These are phyloP conservation scores for Alternaria arborescens DNA, from an alignment of 2,329 filamentous ascomycete genomes.

Conservation along the genomic window DNA sequence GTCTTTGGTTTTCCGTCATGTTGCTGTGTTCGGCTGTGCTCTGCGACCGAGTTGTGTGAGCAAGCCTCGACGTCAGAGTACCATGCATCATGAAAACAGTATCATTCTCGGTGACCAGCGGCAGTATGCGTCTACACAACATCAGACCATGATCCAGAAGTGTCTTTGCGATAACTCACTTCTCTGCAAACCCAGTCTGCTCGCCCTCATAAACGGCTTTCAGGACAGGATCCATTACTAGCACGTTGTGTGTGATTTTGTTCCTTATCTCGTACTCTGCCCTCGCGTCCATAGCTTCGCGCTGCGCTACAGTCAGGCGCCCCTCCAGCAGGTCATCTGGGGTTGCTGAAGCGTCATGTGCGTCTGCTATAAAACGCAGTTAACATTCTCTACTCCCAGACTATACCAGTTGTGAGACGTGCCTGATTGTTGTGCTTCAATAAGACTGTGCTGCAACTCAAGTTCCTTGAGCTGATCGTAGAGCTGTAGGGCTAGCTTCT, in stretches of 20 bases:
- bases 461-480: conserved; percentile 77
- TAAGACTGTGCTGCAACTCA: conserved; percentile 74
- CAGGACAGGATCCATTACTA: conserved; percentile 77
- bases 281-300: conserved; percentile 73
- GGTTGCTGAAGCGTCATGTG: conserved; percentile 46
- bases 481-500: conserved; percentile 71
- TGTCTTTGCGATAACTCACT: conserved; percentile 58
- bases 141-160: conserved; percentile 15
- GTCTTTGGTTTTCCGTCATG: conserved; percentile 65
- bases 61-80: conserved; percentile 64
- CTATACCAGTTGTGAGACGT: conserved; percentile 17
- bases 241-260: conserved; percentile 71
- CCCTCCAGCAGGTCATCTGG: conserved; percentile 63
- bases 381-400: conserved; percentile 20
- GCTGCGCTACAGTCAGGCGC: conserved; percentile 64
- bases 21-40: conserved; percentile 67
- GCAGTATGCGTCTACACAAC: conserved; percentile 68
- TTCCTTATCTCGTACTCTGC: conserved; percentile 74
- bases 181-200: conserved; percentile 71
- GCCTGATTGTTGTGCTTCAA: conserved; percentile 57
- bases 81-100: conserved; percentile 70
- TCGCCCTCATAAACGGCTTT: conserved; percentile 77
- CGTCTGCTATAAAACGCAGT: conserved; percentile 31
- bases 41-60: conserved; percentile 62
- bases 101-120: conserved; percentile 73